Base-by-base conservation (phyloP, 139 green algal species). In the Coccomyxa sp. region DNA sequence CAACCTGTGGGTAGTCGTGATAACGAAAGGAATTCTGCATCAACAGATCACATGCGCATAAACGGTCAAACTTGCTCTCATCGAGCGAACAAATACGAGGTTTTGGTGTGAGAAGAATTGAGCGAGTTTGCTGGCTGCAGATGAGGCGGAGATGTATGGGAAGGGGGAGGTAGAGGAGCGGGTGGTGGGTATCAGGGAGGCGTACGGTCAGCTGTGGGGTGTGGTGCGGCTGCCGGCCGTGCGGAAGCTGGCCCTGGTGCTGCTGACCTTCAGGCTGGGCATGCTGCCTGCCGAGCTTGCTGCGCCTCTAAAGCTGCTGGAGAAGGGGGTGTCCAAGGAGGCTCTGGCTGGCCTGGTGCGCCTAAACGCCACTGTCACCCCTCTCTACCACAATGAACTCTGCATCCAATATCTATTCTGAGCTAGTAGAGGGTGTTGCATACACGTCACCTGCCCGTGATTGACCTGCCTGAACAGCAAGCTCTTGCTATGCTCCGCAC, bases 241-340 rank as follows among this genome's bases (percentile, higher is more conserved):
- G 68, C 90, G 87, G 86, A 83, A 76, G 30, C 89, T 98, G 68
- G 88, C 88, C 0, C 76, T 87, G 15, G 83, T 98, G 58, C 91
- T 98, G 81, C 68, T 98, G 71, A 90, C 78, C 1, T 85, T 85
- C 76, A 75, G 95, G 31, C 82, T 98, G 66, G 93, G 91, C 18
- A 87, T 96, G 83, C 86, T 98, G 82, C 83, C 83, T 51, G 83
- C 83, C 59, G 83, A 87, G 71, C 83, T 84, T 14, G 94, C 91
- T 13, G 91, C 87, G 0, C 83, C 88, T 0, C 91, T 98, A 30
- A 98, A 98, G 91, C 91, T 98, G 30, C 87, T 98, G 45, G 94
- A 97, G 80, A 97, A 97, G 86, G 95, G 95, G 21, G 94, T 96
- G 25, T 89, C 87, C 76, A 95, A 95, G 86, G 94, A 97, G 83